These are phyloP conservation scores for Paramecium primaurelia DNA, from an alignment of 73 alveolate species.

Conservation along the genomic window DNA sequence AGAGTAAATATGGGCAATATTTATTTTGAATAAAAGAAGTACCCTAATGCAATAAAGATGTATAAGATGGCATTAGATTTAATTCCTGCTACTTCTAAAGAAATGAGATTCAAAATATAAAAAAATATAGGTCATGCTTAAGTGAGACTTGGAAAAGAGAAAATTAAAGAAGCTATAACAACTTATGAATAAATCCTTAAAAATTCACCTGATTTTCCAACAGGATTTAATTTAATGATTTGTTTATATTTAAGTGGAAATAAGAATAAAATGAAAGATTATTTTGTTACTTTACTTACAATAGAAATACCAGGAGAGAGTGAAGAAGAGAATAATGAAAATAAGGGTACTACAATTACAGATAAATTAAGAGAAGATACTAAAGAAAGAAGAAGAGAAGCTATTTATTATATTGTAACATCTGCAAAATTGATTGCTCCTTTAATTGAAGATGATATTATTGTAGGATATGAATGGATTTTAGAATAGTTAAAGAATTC, in stretches of 20 bases:
- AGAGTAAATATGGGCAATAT: slow-evolving; percentile 62
- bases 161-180: slow-evolving; percentile 78
- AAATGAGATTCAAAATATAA: slow-evolving; percentile 96
- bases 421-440: slow-evolving; percentile 96
- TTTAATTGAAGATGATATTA: slow-evolving; percentile 88
- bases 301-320: slow-evolving; percentile 92
- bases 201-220: slow-evolving; percentile 78
- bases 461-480: slow-evolving; percentile 89
- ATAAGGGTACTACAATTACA: slow-evolving; percentile 64
- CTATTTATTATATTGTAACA: slow-evolving; percentile 74
- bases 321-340: slow-evolving; percentile 83
- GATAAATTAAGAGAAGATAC: slow-evolving; percentile 94
- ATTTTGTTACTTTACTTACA: slow-evolving; percentile 80
- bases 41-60: slow-evolving; percentile 96
- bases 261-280: slow-evolving; percentile 76
- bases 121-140: slow-evolving; percentile 97
- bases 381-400: slow-evolving; percentile 88
- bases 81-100: slow-evolving; percentile 94
- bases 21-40: slow-evolving; percentile 85
- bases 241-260: slow-evolving; percentile 95
- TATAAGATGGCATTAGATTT: slow-evolving; percentile 99
- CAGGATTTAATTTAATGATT: slow-evolving; percentile 88
- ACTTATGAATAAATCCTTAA: slow-evolving; percentile 82
- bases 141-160: slow-evolving; percentile 86
- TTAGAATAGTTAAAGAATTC: slow-evolving; percentile 90